Base-by-base conservation (phyloP, 1,284 basidiomycete species). In the Leccinum holopus region DNA sequence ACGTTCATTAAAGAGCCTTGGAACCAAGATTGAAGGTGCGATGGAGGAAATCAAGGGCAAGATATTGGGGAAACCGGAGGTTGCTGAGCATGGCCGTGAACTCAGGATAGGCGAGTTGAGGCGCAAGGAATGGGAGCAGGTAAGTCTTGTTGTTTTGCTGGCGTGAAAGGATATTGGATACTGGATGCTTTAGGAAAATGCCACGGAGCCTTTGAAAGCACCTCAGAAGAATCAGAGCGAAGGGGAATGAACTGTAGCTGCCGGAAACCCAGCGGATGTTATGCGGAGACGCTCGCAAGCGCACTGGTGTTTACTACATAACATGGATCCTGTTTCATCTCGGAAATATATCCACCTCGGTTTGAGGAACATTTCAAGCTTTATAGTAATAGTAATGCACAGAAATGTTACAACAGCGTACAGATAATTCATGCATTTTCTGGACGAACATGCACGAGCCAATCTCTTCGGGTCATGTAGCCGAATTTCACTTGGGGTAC, bases 11-110 rank as follows among this genome's bases (percentile, higher is more conserved):
- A 44, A 62, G 84, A 75, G 76, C 2, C 66, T 82, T 0, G 72
- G 70, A 8, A 83, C 86, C 44, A 85, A 81, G 68, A 49, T 86
- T 1, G 67, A 65, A 5, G 84, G 85, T 0, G n/a, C 82, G 14
- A 80, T 80, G 64, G 84, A 87, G 61, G 76, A 84, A 67, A 35
- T 84, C 30, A 79, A 77, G 65, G 85, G 85, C 3, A 86, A 84
- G 69, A 60, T 85, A 8, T 76, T 78, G 6, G 69, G 68, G 14
- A 80, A 85, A 57, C 81, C 78, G 3, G 81, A 79, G 1, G 66
- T 81, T 9, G 78, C 77, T 1, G 68, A 81, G 61, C 81, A 80
- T 57, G 85, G 85, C 0, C 77, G 74, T 33, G 79, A 83, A 7
- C 74, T 79, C 52, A 76, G 74, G 54, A 81, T 79, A 1, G 86